These are phyloP conservation scores for Paramecium caudatum DNA, from an alignment of 73 alveolate genomes.

Conservation along the genomic window DNA sequence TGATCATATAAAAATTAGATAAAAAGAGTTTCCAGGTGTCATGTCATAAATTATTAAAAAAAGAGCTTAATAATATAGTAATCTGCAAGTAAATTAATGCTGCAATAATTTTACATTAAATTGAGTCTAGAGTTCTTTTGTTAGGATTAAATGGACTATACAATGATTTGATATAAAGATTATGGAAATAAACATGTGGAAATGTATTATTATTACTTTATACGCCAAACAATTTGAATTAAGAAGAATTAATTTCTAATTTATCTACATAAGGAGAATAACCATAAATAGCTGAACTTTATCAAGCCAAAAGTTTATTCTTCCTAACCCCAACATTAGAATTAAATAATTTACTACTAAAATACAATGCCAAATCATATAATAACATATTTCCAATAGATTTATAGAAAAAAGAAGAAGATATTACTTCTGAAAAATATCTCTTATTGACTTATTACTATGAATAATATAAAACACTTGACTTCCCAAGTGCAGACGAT, in stretches of 20 bases:
- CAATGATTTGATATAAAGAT: background rate
- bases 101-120: slow-evolving; percentile 50
- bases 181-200: slow-evolving; percentile 46
- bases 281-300: slow-evolving; percentile 21
- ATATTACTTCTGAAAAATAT: background rate
- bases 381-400: background rate
- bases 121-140: slow-evolving; percentile 26
- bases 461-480: background rate
- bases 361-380: slow-evolving; percentile 12
- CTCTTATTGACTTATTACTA: background rate
- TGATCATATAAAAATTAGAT: background rate
- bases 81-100: background rate
- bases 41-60: background rate
- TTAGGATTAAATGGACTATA: slow-evolving; percentile 55
- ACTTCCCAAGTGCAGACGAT: slow-evolving; percentile 16
- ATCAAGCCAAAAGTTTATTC: background rate
- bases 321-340: background rate
- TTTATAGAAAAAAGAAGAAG: background rate
- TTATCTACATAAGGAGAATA: slow-evolving; percentile 41
- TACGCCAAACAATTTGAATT: background rate
- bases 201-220: slow-evolving; percentile 8
- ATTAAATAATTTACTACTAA: background rate
- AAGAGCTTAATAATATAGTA: background rate
- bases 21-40: background rate
- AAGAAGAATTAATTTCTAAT: slow-evolving; percentile 3